Evolutionary conservation across 2,329 filamentous ascomycete genomes (phyloP).

Genomic region (Aspergillus texensis): DNA sequence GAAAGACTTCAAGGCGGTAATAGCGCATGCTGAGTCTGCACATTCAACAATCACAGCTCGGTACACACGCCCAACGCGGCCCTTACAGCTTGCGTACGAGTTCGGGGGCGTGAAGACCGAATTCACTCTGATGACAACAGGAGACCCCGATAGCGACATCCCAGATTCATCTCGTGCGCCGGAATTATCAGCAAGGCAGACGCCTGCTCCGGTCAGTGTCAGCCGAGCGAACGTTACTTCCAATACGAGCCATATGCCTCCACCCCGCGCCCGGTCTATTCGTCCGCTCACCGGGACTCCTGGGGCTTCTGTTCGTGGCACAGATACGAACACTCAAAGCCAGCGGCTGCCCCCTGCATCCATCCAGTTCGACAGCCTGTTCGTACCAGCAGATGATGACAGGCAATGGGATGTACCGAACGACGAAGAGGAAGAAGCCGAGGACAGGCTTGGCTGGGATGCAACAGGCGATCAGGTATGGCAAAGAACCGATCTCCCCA

Average conservation of each 20-base stretch:
- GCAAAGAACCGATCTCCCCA: not conserved
- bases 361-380: slow-evolving; percentile 59
- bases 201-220: slow-evolving; percentile 34
- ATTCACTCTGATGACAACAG: slow-evolving; percentile 67
- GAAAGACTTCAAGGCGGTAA: slow-evolving; percentile 68
- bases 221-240: slow-evolving; percentile 17
- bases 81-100: slow-evolving; percentile 63
- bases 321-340: slow-evolving; percentile 25
- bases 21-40: slow-evolving; percentile 63
- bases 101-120: slow-evolving; percentile 59
- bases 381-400: slow-evolving; percentile 64
- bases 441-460: slow-evolving; percentile 66
- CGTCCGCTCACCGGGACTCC: slow-evolving; percentile 35
- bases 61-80: slow-evolving; percentile 62
- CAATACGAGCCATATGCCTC: slow-evolving; percentile 31
- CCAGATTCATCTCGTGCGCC: slow-evolving; percentile 44
- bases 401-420: slow-evolving; percentile 63
- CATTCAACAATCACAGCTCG: slow-evolving; percentile 57
- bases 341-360: slow-evolving; percentile 36
- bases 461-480: slow-evolving; percentile 55
- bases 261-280: slow-evolving; percentile 34
- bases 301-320: slow-evolving; percentile 22
- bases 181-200: slow-evolving; percentile 44
- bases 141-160: slow-evolving; percentile 50
- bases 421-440: slow-evolving; percentile 56